phyloP scores from a whole-genome alignment of 352 stramenopile species.

The Phytopythium cucurbitacearum region DNA sequence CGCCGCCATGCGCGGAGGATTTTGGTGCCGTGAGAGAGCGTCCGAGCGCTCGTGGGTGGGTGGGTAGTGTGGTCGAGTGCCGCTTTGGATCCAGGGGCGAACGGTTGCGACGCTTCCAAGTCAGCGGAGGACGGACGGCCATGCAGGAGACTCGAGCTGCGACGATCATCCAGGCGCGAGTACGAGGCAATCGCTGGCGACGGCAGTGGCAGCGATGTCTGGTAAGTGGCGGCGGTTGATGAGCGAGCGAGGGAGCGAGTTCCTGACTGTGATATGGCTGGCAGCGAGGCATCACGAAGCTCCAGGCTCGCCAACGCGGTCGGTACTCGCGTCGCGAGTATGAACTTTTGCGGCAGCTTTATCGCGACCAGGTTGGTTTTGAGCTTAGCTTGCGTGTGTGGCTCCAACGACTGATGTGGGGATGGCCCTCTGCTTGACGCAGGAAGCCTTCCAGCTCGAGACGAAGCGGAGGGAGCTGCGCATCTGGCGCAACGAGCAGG shows the following conservation, averaged over 20 bases:
- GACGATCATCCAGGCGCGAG: constrained; percentile 47
- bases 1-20: no score
- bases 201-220: constrained; percentile 20
- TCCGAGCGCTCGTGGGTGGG: no score
- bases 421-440: not conserved
- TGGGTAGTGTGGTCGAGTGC: no score
- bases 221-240: constrained; percentile 17
- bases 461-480: constrained; percentile 40
- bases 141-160: constrained; percentile 29
- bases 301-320: constrained; percentile 58
- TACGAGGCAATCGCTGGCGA: constrained; percentile 34
- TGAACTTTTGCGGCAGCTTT: constrained; percentile 38
- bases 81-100: not conserved
- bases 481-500: constrained; percentile 60
- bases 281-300: constrained; percentile 42
- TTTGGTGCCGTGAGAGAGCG: no score
- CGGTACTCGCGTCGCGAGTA: constrained; percentile 54
- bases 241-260: constrained; percentile 3
- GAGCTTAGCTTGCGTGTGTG: not conserved
- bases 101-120: not conserved
- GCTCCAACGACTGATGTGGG: not conserved
- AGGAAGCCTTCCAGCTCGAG: constrained; percentile 38
- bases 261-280: constrained; percentile 6
- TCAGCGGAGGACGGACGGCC: not conserved
- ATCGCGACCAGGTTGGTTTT: constrained; percentile 32